These are phyloP conservation scores for Paraphaeosphaeria minitans DNA, from an alignment of 2,329 filamentous ascomycete genomes.

Conservation along the genomic window DNA sequence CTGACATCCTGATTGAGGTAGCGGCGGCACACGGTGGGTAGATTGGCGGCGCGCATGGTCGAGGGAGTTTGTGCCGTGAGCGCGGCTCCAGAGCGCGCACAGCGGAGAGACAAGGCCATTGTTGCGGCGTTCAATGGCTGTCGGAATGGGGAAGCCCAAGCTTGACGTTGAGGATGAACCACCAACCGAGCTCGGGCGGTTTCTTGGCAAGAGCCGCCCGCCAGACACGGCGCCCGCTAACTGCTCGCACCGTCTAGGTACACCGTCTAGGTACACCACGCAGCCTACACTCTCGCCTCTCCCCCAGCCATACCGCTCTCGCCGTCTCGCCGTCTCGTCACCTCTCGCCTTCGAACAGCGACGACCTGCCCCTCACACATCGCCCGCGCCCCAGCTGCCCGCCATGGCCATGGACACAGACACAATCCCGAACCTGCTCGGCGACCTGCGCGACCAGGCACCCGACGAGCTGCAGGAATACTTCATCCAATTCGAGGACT, in stretches of 20 bases:
- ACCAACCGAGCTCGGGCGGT: conserved; percentile 10
- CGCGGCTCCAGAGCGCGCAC: conserved; percentile 46
- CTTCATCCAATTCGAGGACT: conserved; percentile 91
- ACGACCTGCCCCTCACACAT: not conserved
- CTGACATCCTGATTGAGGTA: conserved; percentile 74
- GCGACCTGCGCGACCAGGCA: conserved; percentile 84
- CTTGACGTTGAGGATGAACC: no score
- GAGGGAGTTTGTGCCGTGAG: conserved; percentile 39
- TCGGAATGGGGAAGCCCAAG: conserved; percentile 21
- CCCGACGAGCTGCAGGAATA: conserved; percentile 86
- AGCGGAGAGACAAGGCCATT: conserved; percentile 48
- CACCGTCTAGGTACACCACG: no score
- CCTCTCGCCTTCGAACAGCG: not conserved
- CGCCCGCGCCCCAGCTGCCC: not conserved
- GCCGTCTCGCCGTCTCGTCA: not conserved
- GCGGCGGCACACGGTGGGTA: conserved; percentile 36
- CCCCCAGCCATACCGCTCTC: conserved; percentile 11
- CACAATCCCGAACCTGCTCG: conserved; percentile 88
- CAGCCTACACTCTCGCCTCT: conserved; percentile 5
- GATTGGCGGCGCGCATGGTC: conserved; percentile 31
- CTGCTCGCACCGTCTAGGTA: conserved; percentile 8
- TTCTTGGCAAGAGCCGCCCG: conserved; percentile 15
- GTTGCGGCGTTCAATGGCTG: conserved; percentile 48
- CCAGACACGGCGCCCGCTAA: conserved; percentile 17
- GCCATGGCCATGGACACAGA: conserved; percentile 75